Base-by-base conservation (phyloP, 192 early-diverging fungal genomes). In the Mortierella claussenii region DNA sequence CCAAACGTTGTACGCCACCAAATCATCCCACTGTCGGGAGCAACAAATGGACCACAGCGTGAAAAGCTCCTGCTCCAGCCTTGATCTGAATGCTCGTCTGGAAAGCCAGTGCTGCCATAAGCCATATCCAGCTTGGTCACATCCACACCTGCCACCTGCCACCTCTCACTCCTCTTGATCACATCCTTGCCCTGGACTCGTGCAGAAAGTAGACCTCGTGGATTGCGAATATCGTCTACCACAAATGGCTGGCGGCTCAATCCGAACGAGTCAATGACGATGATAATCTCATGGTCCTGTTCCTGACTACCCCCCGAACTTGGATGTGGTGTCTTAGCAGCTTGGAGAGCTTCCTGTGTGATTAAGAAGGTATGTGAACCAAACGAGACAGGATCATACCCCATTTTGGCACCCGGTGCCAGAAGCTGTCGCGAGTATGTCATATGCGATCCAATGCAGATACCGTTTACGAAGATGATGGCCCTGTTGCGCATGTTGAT, bases 201-300 rank as follows among this genome's bases (percentile, higher is more conserved):
- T 0, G 90, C 90, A 1, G 86, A 85, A 43, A 90, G 83, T 33
- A 96, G 66, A 8, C 95, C 95, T 13, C 93, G 83, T 36, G 89
- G 89, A 60, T 89, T 89, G 15, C 87, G 84, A 27, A 89, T 85
- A 71, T 96, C 93, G 69, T 94, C 90, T 67, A 90, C 79, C 2
- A 90, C 80, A 46, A 89, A 84, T 0, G 92, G 83, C 50, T 91
- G 89, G 26, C 91, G 78, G 50, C 85, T 88, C 49, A 94, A 61
- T 1, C 95, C 95, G 65, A 87, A 92, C 45, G 87, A 91, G 56
- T 95, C 93, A 31, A 94, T 86, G 2, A 93, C 64, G 8, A 94
- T 68, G 45, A 92, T 54, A 4, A 96, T 68, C 31, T 87, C 83
- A 63, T 95, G 94, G n/a, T 81, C 68, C n/a, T 86, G 83, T 23